Base-by-base conservation (phyloP, 768 basidiomycete genomes). In the Hypholoma fasciculare region DNA sequence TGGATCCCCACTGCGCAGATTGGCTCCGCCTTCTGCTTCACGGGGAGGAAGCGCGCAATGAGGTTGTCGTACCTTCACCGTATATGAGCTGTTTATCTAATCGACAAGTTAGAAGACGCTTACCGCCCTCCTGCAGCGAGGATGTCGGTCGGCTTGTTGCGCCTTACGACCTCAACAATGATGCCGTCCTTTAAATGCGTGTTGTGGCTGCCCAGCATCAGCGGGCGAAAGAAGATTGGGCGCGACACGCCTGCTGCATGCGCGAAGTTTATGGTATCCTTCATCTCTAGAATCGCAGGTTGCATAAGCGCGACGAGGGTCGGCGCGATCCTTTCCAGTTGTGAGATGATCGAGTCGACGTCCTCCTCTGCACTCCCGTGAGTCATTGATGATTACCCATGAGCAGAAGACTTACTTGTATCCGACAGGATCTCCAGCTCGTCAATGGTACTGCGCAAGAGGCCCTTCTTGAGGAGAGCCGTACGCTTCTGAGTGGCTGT, bases 111-210 rank as follows among this genome's bases (percentile, higher is more conserved):
- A 52, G 38, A 6, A 39, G 34, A 60, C 81, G 49, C 63, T 50
- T 55, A 91, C 91, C 92, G 80, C 64, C 92, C 92, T 54, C 90
- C 92, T n/a, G 82, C 84, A 30, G 91, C 92, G 17, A 94, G 80
- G 7, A 92, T 78, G 56, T 93, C 91, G 1, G 76, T 72, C 17
- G 80, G 80, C 67, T 88, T 92, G 62, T 77, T 83, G 52, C 82
- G 83, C 57, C 84, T 78, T 11, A 87, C 85, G 1, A 93, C 84
- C 64, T 93, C 91, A 49, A 95, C 78, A 47, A 91, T 76, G 34
- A 94, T 76, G 0, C 93, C 93, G 49, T 87, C 82, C 38, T 83
- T 84, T 76, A 92, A 91, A 64, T 87, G 78, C 1, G 75, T 69
- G 59, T 83, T 83, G 60, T 88, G 87, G 55, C 75, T 79, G 12